phyloP scores from a whole-genome alignment of 2,329 filamentous ascomycete species.

The Alternaria sp. region DNA sequence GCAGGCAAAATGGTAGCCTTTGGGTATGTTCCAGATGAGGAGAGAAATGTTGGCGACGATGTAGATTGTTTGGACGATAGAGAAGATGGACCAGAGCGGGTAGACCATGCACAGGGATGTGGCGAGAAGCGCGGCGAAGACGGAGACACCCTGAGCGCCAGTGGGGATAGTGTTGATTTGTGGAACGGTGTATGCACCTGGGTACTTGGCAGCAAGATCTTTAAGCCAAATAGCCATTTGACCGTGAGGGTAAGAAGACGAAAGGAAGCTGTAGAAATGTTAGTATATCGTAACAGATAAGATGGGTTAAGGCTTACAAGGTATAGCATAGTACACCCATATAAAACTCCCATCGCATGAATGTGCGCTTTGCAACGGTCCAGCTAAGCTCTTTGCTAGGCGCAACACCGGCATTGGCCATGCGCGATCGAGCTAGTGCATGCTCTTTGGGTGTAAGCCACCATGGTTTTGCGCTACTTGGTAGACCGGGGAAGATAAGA shows the following conservation, averaged over 20 bases:
- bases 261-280: conserved; percentile 29
- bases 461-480: conserved; percentile 59
- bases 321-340: conserved; percentile 59
- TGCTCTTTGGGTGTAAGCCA: conserved; percentile 56
- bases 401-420: conserved; percentile 41
- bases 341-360: conserved; percentile 62
- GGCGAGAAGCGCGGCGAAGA: conserved; percentile 59
- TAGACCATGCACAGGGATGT: conserved; percentile 62
- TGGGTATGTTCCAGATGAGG: conserved; percentile 61
- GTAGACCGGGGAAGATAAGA: conserved; percentile 62
- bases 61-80: conserved; percentile 51
- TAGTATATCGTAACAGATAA: background rate
- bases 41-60: conserved; percentile 58
- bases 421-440: conserved; percentile 40
- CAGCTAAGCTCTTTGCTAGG: conserved; percentile 54
- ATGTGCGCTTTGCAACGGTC: conserved; percentile 56
- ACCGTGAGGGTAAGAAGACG: conserved; percentile 54
- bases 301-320: conserved; percentile 48
- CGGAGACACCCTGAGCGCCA: conserved; percentile 58
- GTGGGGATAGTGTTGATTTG: conserved; percentile 62
- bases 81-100: conserved; percentile 60
- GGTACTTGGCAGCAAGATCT: conserved; percentile 49
- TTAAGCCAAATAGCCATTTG: conserved; percentile 66
- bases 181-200: conserved; percentile 53
- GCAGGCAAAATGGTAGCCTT: conserved; percentile 50